Evolutionary conservation across 2,329 filamentous ascomycete species (phyloP), one percentile per base, ranked within the genome.

Genomic region (Fusarium mexicanum): DNA sequence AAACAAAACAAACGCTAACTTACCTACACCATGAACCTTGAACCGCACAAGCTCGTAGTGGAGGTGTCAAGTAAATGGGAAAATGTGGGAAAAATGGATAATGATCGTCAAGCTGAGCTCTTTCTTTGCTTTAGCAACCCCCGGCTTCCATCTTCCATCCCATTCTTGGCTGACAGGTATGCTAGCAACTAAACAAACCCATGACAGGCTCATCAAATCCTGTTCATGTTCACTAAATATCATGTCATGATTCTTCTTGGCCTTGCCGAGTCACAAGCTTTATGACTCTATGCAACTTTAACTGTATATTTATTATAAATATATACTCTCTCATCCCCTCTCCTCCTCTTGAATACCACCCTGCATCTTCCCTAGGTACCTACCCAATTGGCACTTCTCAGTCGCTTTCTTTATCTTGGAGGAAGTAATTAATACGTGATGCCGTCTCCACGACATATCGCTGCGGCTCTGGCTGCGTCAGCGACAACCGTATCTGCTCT

Each of bases 401-500:
- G 20, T 29, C 58, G 51, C 63, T 60, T 22, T 54, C 62, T 47
- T n/a, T n/a, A 29, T 43, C 48, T 47, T 24, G 37, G 16, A 60
- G 35, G 46, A 62, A 35, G 24, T 14, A 43, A 35, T 35, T 35
- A 1, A 33, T 58, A 31, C 57, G 16, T n/a, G 69, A 82, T 81
- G 80, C 68, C 76, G 35, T 72, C 73, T 47, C 51, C 79, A 24
- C 72, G 73, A 69, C 71, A 72, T 48, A 64, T 80, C 33, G 73
- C 75, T 44, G 76, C 78, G 26, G 78, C 79, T 26, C 41, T 82
- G 33, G 79, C 76, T 50, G 75, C 79, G 24, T 75, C 73, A 69
- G 79, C 71, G 41, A 77, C 74, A 46, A 74, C 68, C 53, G 80
- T 80, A 16, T 82, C 82, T 33, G 88, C 87, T 18, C 80, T 92